Evolutionary conservation across 2,329 filamentous ascomycete genomes (phyloP).

Genomic region (Venturia aucupariae): DNA sequence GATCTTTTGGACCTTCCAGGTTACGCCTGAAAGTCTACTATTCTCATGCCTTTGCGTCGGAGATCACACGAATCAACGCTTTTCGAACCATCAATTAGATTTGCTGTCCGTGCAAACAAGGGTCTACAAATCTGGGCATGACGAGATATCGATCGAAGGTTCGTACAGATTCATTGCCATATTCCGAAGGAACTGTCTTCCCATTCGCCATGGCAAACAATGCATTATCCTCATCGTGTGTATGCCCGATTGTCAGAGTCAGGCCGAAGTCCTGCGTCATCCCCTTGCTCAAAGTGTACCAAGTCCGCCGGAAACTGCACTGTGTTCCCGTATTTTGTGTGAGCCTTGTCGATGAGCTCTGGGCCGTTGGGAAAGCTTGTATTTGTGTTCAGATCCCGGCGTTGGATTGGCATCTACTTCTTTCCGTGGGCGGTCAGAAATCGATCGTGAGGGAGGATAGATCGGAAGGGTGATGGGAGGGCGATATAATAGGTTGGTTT

Average conservation of each 20-base stretch:
- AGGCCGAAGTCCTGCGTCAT: not conserved
- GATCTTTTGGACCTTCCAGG: not conserved
- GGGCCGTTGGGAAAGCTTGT: not conserved
- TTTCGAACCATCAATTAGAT: not conserved
- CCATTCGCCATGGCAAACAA: not conserved
- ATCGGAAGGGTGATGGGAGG: not conserved
- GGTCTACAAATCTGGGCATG: not conserved
- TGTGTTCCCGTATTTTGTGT: not conserved
- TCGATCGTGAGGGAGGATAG: not conserved
- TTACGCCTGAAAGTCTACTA: not conserved
- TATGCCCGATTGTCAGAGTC: not conserved
- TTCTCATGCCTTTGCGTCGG: no score
- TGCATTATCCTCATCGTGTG: not conserved
- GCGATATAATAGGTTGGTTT: not conserved
- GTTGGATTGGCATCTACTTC: not conserved
- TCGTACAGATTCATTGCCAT: not conserved
- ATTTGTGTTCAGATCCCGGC: not conserved
- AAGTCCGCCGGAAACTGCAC: not conserved
- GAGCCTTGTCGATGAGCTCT: not conserved
- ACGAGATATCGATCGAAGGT: no score
- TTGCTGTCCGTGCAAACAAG: not conserved
- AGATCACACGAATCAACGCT: not conserved
- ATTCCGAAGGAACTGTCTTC: not conserved
- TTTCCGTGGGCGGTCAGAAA: not conserved
- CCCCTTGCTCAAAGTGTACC: not conserved